A percentile compares a stretch with the other conserved stretches of the same genome.
Conservation (phyloP, 2,329 filamentous ascomycete species). For the Huntiella bhutanensis region DNA sequence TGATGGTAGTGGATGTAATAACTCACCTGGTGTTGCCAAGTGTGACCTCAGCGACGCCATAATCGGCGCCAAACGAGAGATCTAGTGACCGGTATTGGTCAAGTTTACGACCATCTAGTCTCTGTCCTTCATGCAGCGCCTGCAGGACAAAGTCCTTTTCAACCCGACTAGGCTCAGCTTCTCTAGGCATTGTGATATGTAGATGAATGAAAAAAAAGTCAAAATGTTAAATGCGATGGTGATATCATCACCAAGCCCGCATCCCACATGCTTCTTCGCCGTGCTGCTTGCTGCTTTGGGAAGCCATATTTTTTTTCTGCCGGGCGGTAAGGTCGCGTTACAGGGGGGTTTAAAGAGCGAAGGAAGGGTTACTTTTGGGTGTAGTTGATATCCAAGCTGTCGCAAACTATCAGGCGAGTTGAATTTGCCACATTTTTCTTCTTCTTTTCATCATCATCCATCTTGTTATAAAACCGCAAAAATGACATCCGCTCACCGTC, state of each 20-base stretch:
- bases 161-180: slow-evolving; percentile 75
- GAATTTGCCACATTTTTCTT: not conserved
- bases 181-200: slow-evolving; percentile 56
- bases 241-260: not conserved
- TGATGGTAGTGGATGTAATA: not conserved
- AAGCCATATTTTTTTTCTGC: slow-evolving; percentile 22
- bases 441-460: not conserved
- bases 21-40: slow-evolving; percentile 74
- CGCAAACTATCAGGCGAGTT: no score
- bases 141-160: slow-evolving; percentile 74
- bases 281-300: slow-evolving; percentile 7
- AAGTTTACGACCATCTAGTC: slow-evolving; percentile 65
- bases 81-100: slow-evolving; percentile 64
- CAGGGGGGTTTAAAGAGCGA: no score
- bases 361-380: no score
- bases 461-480: not conserved
- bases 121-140: slow-evolving; percentile 61
- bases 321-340: slow-evolving; percentile 28
- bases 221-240: not conserved
- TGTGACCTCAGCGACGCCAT: slow-evolving; percentile 72
- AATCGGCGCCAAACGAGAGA: slow-evolving; percentile 73
- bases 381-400: no score
- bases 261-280: no score
- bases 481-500: slow-evolving; percentile 58
- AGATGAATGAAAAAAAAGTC: slow-evolving; percentile 2